phyloP scores from a whole-genome alignment of 148 eudicot genomes.

The Rhododendron henanense region DNA sequence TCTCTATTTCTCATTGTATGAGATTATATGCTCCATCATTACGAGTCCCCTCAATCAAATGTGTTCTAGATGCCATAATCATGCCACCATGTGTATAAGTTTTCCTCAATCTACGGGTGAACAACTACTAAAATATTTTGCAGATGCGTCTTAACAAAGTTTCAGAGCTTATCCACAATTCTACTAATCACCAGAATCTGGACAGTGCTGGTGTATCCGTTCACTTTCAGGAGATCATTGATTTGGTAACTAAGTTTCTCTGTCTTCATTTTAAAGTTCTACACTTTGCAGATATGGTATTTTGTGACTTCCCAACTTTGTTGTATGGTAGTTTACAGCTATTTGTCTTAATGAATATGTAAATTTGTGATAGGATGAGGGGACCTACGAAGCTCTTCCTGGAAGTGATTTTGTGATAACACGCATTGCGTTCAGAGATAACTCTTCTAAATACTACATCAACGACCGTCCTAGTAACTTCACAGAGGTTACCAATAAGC shows the following conservation, averaged over 20 bases:
- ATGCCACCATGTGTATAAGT: too few species aligned
- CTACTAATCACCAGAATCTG: conserved; percentile 80
- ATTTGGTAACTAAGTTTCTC: conserved; percentile 42
- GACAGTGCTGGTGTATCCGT: conserved; percentile 93
- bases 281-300: neutral
- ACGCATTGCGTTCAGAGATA: conserved; percentile 82
- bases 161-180: conserved; percentile 95
- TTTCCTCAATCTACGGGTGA: too few species aligned
- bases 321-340: too few species aligned
- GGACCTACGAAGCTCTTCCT: conserved; percentile 72
- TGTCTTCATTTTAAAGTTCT: too few species aligned
- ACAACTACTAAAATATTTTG: conserved; percentile 7
- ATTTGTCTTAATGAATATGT: neutral
- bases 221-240: conserved; percentile 90
- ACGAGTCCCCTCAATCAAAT: too few species aligned
- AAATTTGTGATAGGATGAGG: conserved; percentile 52
- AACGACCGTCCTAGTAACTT: conserved; percentile 73
- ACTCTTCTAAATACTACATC: conserved; percentile 83
- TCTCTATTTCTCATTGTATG: too few species aligned
- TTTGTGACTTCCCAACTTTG: neutral
- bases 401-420: conserved; percentile 89
- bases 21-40: too few species aligned
- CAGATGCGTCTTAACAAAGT: conserved; percentile 98
- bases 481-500: conserved; percentile 79
- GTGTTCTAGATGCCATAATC: too few species aligned